Evolutionary conservation across 2,329 filamentous ascomycete genomes (phyloP).

Genomic region (Phoma sp.): DNA sequence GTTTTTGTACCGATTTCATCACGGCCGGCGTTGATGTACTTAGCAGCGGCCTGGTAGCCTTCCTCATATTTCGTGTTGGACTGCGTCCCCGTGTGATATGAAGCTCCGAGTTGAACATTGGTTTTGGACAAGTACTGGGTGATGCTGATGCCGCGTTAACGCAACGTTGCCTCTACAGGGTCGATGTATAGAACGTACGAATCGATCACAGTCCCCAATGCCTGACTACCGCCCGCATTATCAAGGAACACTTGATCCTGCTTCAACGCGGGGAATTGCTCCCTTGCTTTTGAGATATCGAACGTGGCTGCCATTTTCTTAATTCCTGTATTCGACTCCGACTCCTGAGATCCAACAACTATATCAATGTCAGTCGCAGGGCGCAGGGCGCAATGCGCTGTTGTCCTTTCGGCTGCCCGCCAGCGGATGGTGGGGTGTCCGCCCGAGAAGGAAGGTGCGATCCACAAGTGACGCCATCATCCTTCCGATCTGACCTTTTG

Average conservation of each 20-base stretch:
- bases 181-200: constrained; percentile 55
- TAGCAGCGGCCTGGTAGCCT: constrained; percentile 69
- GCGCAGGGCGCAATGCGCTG: constrained; percentile 8
- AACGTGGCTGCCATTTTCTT: constrained; percentile 47
- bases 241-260: constrained; percentile 75
- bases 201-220: constrained; percentile 69
- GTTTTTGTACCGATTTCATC: constrained; percentile 66
- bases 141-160: constrained; percentile 52
- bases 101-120: constrained; percentile 78
- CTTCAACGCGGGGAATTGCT: constrained; percentile 71
- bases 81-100: constrained; percentile 65
- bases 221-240: constrained; percentile 78
- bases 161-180: not conserved
- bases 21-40: constrained; percentile 70
- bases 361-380: not conserved
- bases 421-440: constrained; percentile 4
- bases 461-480: constrained; percentile 17
- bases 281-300: constrained; percentile 62
- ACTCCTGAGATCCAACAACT: not conserved
- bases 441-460: constrained; percentile 18
- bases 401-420: constrained; percentile 4
- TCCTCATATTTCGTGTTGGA: constrained; percentile 65
- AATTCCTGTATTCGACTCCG: no score
- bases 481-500: not conserved
- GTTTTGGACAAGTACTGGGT: constrained; percentile 68